Evolutionary conservation across 1,284 basidiomycete genomes (phyloP).

Genomic region (Moesziomyces aphidis): DNA sequence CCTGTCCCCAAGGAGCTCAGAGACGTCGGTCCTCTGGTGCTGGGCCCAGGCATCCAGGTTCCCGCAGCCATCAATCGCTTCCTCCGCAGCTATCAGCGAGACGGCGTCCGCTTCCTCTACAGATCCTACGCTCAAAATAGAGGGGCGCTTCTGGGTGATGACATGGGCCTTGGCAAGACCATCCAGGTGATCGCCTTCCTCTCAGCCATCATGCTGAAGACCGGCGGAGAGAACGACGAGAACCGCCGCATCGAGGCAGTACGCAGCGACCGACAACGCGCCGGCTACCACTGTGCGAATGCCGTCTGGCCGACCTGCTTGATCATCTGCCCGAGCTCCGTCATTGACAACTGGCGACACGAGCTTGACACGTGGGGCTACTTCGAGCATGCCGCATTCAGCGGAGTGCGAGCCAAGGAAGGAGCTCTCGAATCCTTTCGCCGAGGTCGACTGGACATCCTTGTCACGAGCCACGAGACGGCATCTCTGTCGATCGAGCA

Average conservation of each 20-base stretch:
- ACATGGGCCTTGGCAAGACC: constrained; percentile 82
- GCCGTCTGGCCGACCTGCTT: constrained; percentile 76
- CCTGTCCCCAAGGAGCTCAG: constrained; percentile 18
- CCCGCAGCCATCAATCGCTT: constrained; percentile 81
- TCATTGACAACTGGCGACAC: constrained; percentile 82
- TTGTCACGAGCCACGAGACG: constrained; percentile 35
- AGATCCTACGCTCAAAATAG: constrained; percentile 74
- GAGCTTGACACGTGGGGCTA: constrained; percentile 77
- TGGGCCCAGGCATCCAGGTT: constrained; percentile 69
- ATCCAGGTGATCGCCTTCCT: constrained; percentile 89
- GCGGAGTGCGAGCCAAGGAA: constrained; percentile 17
- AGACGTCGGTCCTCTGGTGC: constrained; percentile 15
- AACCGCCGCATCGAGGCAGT: constrained; percentile 73
- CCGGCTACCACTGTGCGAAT: constrained; percentile 31
- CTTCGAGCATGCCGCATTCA: constrained; percentile 48
- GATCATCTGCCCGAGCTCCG: constrained; percentile 81
- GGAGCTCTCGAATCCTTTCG: constrained; percentile 63
- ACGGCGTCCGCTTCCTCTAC: constrained; percentile 82
- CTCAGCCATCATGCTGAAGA: constrained; percentile 84
- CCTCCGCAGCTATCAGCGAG: constrained; percentile 84
- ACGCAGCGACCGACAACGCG: constrained; percentile 21
- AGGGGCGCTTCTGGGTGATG: constrained; percentile 84
- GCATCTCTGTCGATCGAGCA: constrained; percentile 74
- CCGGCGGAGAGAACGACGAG: constrained; percentile 75
- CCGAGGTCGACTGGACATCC: constrained; percentile 81